A percentile compares a stretch with the other conserved stretches of the same genome.
phyloP scores from a whole-genome alignment of 768 basidiomycete species.

The Hericium alpestre region DNA sequence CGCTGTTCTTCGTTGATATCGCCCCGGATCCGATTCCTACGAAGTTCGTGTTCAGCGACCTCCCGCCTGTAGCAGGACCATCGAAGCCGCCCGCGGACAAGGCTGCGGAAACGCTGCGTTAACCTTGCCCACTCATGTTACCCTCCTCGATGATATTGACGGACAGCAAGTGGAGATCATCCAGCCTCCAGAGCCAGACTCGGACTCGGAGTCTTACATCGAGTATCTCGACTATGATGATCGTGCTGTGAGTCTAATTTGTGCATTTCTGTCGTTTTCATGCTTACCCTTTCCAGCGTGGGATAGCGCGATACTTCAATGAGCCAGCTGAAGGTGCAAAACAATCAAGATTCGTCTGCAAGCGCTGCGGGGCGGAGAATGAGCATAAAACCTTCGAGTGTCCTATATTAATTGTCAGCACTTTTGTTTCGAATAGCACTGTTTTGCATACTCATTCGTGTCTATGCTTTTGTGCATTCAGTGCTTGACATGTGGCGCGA shows the following conservation, averaged over 20 bases:
- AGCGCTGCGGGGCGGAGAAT: conserved; percentile 66
- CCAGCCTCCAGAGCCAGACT: conserved; percentile 35
- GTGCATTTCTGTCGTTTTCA: background rate
- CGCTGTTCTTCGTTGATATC: conserved; percentile 43
- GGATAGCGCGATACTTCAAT: conserved; percentile 56
- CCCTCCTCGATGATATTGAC: conserved; percentile 30
- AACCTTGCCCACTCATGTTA: conserved; percentile 63
- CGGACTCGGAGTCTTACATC: conserved; percentile 57
- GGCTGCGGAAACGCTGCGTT: conserved; percentile 19
- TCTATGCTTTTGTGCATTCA: conserved; percentile 17
- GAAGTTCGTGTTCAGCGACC: conserved; percentile 12
- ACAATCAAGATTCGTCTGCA: conserved; percentile 50
- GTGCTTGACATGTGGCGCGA: conserved; percentile 76
- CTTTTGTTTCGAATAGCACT: background rate
- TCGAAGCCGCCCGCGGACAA: background rate
- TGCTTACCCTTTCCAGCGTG: conserved; percentile 23
- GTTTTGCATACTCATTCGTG: background rate
- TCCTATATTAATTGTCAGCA: conserved; percentile 57
- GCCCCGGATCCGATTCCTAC: conserved; percentile 27
- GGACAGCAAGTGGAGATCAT: conserved; percentile 36
- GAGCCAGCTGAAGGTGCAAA: conserved; percentile 28
- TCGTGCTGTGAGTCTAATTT: conserved; percentile 31
- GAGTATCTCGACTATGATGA: conserved; percentile 68
- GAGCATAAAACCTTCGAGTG: conserved; percentile 63
- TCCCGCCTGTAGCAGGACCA: conserved; percentile 1